phyloP scores from a whole-genome alignment of 305 asterid species.

The Solanum hybrid region DNA sequence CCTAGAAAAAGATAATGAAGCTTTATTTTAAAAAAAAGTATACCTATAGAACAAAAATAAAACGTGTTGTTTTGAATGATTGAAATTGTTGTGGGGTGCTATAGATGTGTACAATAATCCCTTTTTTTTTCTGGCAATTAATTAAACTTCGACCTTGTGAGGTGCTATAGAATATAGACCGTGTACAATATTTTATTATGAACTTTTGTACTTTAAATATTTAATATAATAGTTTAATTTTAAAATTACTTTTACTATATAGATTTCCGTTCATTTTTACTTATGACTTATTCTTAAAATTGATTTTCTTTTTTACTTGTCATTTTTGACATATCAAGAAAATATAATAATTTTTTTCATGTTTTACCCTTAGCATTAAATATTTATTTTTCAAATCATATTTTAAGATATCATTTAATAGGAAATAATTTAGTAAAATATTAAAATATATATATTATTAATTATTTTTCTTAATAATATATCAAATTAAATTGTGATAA shows the following conservation, averaged over 20 bases:
- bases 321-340: too few relatives aligned
- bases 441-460: too few relatives aligned
- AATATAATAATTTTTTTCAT: too few relatives aligned
- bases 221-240: too few relatives aligned
- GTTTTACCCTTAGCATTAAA: too few relatives aligned
- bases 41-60: too few relatives aligned
- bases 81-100: background rate
- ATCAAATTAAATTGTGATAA: background rate
- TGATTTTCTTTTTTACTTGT: too few relatives aligned
- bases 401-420: background rate
- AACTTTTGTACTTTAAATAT: background rate
- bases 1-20: background rate
- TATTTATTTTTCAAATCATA: too few relatives aligned
- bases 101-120: background rate
- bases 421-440: background rate
- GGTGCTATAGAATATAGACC: background rate
- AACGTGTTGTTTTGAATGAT: background rate
- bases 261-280: too few relatives aligned
- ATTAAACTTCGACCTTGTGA: background rate
- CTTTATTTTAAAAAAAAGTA: too few relatives aligned
- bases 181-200: background rate
- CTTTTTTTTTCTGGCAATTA: background rate
- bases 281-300: too few relatives aligned
- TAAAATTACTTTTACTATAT: background rate
- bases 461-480: too few relatives aligned